These are phyloP conservation scores for Plasmodium billcollinsi DNA, from an alignment of 169 alveolate genomes.

Conservation along the genomic window DNA sequence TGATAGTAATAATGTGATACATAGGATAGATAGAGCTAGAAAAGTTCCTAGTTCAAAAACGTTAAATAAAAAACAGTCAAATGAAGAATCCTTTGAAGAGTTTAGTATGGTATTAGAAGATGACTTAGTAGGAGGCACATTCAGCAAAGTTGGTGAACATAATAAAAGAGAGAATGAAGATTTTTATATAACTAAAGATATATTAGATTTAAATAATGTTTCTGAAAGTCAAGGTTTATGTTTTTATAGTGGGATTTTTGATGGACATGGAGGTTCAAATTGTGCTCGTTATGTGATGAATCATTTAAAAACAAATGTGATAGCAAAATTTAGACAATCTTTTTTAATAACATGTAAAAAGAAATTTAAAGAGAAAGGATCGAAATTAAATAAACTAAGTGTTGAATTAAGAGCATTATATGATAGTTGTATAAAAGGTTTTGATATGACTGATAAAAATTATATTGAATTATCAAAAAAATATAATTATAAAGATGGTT, in stretches of 20 bases:
- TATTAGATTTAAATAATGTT: constrained; percentile 83
- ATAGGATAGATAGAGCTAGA: not conserved
- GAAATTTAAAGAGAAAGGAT: constrained; percentile 68
- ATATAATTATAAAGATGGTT: constrained; percentile 73
- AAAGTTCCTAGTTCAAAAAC: not conserved
- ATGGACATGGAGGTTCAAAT: constrained; percentile 89
- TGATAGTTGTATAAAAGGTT: constrained; percentile 81
- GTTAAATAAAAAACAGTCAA: not conserved
- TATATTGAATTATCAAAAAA: constrained; percentile 78
- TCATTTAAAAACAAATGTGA: constrained; percentile 86
- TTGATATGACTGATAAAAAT: constrained; percentile 88
- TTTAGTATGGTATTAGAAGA: constrained; percentile 80
- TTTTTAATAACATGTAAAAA: constrained; percentile 77
- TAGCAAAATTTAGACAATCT: constrained; percentile 86
- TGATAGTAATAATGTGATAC: not conserved
- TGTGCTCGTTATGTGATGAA: constrained; percentile 86
- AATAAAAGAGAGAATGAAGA: constrained; percentile 83
- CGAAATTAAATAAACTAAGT: constrained; percentile 60
- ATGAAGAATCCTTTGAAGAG: constrained; percentile 77
- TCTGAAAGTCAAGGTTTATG: constrained; percentile 86
- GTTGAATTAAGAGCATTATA: constrained; percentile 77
- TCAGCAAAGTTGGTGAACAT: constrained; percentile 77
- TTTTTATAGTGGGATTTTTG: constrained; percentile 87
- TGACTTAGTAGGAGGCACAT: constrained; percentile 83
- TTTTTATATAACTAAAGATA: constrained; percentile 82